These are phyloP conservation scores for Plantago ovata DNA, from an alignment of 257 asterid genomes.

Conservation along the genomic window DNA sequence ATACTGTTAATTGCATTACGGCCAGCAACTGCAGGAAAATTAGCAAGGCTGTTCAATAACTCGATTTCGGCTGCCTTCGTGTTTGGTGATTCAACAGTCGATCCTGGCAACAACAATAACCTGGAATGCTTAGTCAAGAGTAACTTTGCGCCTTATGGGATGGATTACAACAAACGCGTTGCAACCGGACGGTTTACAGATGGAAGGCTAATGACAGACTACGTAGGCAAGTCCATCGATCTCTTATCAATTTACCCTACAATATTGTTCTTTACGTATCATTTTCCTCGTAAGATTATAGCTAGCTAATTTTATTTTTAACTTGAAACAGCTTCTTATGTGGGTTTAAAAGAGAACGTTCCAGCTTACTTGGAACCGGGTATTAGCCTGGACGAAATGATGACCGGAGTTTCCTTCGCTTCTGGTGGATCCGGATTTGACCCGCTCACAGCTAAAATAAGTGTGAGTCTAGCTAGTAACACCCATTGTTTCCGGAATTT, in stretches of 20 bases:
- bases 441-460: slow-evolving; percentile 45
- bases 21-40: too few relatives aligned
- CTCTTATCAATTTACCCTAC: not conserved
- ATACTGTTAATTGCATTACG: too few relatives aligned
- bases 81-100: slow-evolving; percentile 35
- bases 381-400: slow-evolving; percentile 51
- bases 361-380: slow-evolving; percentile 76
- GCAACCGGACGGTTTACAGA: slow-evolving; percentile 33
- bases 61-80: slow-evolving; percentile 23
- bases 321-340: slow-evolving; percentile 37
- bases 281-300: not conserved
- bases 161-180: slow-evolving; percentile 7
- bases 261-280: not conserved
- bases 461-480: too few relatives aligned
- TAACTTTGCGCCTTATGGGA: slow-evolving; percentile 30
- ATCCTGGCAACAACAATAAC: slow-evolving; percentile 37
- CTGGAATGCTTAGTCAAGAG: slow-evolving; percentile 9
- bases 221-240: slow-evolving; percentile 18
- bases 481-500: too few relatives aligned
- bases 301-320: not conserved
- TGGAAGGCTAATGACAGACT: slow-evolving; percentile 25
- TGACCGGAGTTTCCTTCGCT: slow-evolving; percentile 80
- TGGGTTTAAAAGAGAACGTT: slow-evolving; percentile 54
- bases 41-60: slow-evolving; percentile 16
- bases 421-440: slow-evolving; percentile 74